Evolutionary conservation across 176 grass and related monocot species (phyloP), one percentile per base, ranked within the genome.

Genomic region (Triticum turgidum): DNA sequence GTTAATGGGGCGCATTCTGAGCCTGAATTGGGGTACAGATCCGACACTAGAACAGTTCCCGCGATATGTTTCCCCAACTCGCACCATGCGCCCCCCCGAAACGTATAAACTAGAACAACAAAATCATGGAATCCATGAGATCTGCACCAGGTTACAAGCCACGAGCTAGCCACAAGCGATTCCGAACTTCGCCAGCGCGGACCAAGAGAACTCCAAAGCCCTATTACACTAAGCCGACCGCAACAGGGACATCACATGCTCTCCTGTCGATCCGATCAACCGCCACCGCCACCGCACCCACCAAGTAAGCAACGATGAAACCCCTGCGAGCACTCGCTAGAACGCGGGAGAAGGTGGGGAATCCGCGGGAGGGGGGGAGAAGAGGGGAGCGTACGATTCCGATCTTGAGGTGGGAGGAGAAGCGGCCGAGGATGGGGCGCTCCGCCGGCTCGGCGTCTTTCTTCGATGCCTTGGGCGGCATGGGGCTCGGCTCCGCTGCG

Each of bases 391-490:
- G 83, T 78, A 98, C 97, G 81, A 98, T 98, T 91, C 97, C 97
- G 84, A 98, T 98, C 92, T 96, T 98, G 85, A 98, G 92, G 84
- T 98, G 93, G 64, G 96, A 98, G 20, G 96, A 98, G 91, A 98
- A 98, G 65, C 96, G 96, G 32, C 96, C 96, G 9, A 98, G 96
- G 85, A 98, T 92, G 89, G 93, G 78, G 77, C 96, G 93, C 93
- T 98, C 93, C 7, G 89, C 30, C 30, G 88, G 88, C 45, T 88
- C 90, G 17, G 91, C 96, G 51, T 98, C 94, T 88, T 92, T 95
- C 88, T 98, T 98, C 14, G 92, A 85, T 11, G 92, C 88, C 88
- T 96, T 98, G 14, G 96, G 96, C 65, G 96, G 96, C 96, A 98
- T 98, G 51, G 61, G 1, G 72, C 22, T 76, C 11, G 32, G 29